A percentile compares a stretch with the other conserved stretches of the same genome.
Conservation (phyloP, 176 grass and related monocot species). For the Musa itinerans region DNA sequence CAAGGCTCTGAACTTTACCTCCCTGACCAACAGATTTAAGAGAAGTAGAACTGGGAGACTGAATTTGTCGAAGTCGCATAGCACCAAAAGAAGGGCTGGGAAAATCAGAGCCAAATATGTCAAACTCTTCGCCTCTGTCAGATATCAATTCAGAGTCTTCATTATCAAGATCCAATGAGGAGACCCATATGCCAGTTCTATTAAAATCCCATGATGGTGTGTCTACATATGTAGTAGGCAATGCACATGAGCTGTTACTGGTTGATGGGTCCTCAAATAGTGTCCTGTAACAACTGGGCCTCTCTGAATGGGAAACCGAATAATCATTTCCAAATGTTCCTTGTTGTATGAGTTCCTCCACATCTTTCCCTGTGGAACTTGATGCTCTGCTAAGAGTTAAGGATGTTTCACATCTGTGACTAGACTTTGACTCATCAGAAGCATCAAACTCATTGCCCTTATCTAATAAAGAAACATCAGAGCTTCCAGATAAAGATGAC, state of each 20-base stretch:
- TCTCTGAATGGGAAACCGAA: conserved; percentile 11
- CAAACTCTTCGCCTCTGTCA: conserved; percentile 25
- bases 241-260: conserved; percentile 20
- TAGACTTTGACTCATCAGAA: background rate
- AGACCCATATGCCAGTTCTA: conserved; percentile 42
- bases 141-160: conserved; percentile 34
- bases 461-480: background rate
- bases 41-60: background rate
- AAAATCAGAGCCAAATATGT: conserved; percentile 24
- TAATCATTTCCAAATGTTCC: conserved; percentile 10
- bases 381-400: background rate
- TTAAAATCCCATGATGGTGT: conserved; percentile 27
- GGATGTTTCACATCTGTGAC: conserved; percentile 8
- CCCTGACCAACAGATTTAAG: background rate
- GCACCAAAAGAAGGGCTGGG: conserved; percentile 40
- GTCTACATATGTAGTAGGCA: conserved; percentile 18
- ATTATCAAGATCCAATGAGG: conserved; percentile 34
- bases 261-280: conserved; percentile 21
- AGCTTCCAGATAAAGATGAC: conserved; percentile 20
- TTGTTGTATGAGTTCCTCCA: conserved; percentile 3
- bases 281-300: conserved; percentile 20
- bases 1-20: background rate
- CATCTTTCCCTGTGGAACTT: conserved; percentile 6
- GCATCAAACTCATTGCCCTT: conserved; percentile 7
- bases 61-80: background rate